Base-by-base conservation (phyloP, 345 rosid genomes). In the Heritiera littoralis region DNA sequence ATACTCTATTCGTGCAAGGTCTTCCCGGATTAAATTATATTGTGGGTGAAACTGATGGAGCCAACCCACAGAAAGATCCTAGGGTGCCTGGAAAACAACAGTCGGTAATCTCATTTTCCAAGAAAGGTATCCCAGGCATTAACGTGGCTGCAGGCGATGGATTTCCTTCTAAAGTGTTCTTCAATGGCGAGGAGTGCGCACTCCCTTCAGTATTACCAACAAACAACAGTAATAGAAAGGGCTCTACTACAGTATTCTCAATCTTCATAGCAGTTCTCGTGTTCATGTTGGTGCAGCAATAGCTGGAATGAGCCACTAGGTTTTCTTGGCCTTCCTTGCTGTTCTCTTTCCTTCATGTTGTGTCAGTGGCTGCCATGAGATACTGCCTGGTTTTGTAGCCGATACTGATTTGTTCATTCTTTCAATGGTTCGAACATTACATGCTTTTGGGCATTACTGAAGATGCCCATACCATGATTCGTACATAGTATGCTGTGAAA, bases 21-120 rank as follows among this genome's bases (percentile, higher is more conserved):
- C 89, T 86, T 67, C 80, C 86, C 1, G 99, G 99, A 43, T 76
- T 94, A 77, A 88, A 96, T 88, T 92, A 89, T 88, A 87, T 96
- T 18, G 94, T 94, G 38, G 93, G 78, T 4, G 93, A 94, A 83
- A 81, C 86, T 5, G 89, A 88, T 56, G 95, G 81, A 11, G 86
- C 84, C 14, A 84, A 92, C 77, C 99, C 97, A 11, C 70, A 18
- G 45, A 92, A 82, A 77, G 89, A 86, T 83, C 89, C 89, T 32
- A 88, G 95, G 80, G 85, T 96, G 56, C 98, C 99, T 0, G 99
- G 99, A 67, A 96, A 96, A 77, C 99, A 96, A 18, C 99, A 94
- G 85, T 81, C 99, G 0, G 97, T 96, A 14, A 73, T 96, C 76
- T 91, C 95, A 49, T 96, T 96, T 80, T 90, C 89, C 45, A 96